Evolutionary conservation across 2,329 filamentous ascomycete species (phyloP), one percentile per base, ranked within the genome.

Genomic region (Monosporascus sp.): DNA sequence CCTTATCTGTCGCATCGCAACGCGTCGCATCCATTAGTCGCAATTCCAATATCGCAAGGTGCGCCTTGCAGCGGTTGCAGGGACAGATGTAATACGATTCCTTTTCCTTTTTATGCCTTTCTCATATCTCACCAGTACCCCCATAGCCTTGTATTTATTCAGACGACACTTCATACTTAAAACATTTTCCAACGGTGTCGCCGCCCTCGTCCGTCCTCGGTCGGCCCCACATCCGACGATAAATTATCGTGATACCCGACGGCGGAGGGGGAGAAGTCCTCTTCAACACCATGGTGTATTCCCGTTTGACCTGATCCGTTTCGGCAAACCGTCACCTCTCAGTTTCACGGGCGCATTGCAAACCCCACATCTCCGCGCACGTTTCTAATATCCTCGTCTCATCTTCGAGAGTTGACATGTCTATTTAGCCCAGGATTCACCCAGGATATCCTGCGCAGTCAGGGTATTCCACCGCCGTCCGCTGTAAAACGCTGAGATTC

Each of bases 261-360:
- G 54, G 55, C 61, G 58, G 55, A 46, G 28, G n/a, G 48, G 46
- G 53, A 31, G 28, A 5, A 35, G 31, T 35, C 31, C 9, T 49
- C 49, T 51, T 44, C 48, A 51, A 51, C 48, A 43, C 49, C 49
- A 50, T 46, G 48, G 24, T 53, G 49, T 35, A 53, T 37, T 24
- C 45, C 52, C 49, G 57, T 64, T 61, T 62, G 60, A 57, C 60
- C 58, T 60, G 59, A 60, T 63, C 62, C 47, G 56, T 54, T 62
- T 60, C 60, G 60, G 55, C 56, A 56, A 58, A 63, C 57, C 61
- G 62, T 61, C 57, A 56, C 48, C 28, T 48, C 26, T 37, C 28
- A 43, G 43, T 5, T 22, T 20, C n/a, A 49, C 44, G 50, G 50
- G 50, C 47, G 50, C 48, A 50, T 48, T 50, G 48, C 51, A 55